phyloP scores from a whole-genome alignment of 768 basidiomycete genomes.

The Pulveroboletus sp. region DNA sequence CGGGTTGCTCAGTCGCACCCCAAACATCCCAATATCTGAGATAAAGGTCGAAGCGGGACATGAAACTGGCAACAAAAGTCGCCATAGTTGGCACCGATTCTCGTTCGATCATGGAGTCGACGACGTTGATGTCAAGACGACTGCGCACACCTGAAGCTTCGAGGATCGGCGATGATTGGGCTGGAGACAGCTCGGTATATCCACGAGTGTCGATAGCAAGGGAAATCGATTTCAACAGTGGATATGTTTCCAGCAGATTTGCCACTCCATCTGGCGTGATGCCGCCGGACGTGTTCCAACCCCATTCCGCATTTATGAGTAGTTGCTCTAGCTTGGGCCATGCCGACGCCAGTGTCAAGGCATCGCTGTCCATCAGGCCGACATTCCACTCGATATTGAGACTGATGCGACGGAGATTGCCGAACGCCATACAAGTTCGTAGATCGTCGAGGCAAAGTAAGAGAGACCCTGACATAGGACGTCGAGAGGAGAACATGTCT shows the following conservation, averaged over 20 bases:
- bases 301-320: slow-evolving; percentile 6
- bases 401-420: neutral
- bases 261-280: slow-evolving; percentile 9
- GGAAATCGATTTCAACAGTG: neutral
- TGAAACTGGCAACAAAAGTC: neutral
- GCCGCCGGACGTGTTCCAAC: slow-evolving; percentile 1
- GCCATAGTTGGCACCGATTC: neutral
- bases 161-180: neutral
- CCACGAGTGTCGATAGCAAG: slow-evolving; percentile 8
- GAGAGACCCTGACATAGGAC: neutral
- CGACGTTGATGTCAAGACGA: neutral
- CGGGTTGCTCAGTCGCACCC: neutral
- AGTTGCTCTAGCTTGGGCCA: slow-evolving; percentile 10
- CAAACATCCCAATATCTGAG: neutral
- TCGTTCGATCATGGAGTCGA: neutral
- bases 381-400: slow-evolving; percentile 1
- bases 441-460: slow-evolving; percentile 3
- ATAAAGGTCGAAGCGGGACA: neutral
- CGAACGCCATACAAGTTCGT: neutral
- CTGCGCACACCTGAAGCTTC: no score
- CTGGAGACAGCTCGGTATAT: neutral
- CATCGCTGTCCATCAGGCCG: neutral
- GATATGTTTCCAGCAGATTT: neutral
- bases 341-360: neutral
- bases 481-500: neutral